Base-by-base conservation (phyloP, 192 early-diverging fungal species). In the Coemansia sp. region DNA sequence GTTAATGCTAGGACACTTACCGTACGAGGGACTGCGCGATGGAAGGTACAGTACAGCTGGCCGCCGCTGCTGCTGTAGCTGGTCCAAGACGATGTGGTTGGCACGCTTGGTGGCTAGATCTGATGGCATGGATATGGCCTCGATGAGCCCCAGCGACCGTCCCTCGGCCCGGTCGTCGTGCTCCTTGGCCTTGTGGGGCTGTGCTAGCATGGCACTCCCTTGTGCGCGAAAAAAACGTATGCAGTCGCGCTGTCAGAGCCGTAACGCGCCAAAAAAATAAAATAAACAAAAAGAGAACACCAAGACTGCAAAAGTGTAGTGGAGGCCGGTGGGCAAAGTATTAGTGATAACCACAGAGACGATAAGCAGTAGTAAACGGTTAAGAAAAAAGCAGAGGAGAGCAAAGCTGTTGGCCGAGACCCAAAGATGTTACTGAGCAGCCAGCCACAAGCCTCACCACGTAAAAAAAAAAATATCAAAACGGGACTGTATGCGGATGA, bases 11-110 rank as follows among this genome's bases (percentile, higher is more conserved):
- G 39, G 39, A 39, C 27, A 63, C 69, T 82, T 82, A 82, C 80
- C 64, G 60, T 68, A 59, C 6, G 57, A 8, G 0, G 62, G 23
- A 15, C 17, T 44, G 44, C 65, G 74, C 2, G 67, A 31, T 8
- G 71, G 63, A n/a, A 62, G 45, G 58, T 73, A 64, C 44, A 74
- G 70, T 6, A 62, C 71, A 2, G 79, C 74, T 23, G 62, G 69
- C 23, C 76, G 66, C 36, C 63, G 70, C 46, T 65, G 44, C 0
- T 65, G 71, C 60, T 75, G 68, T 62, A 70, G 68, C 58, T 41
- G 61, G 46, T 66, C 75, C 29, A 34, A 17, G 55, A 23, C 12
- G 9, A 69, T 27, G 50, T 29, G 19, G 41, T 58, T 58, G 10
- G 53, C 55, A 19, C 51, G 29, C 31, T 74, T 68, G 12, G 69